phyloP scores from a whole-genome alignment of 108 stramenopile species.

The Skeletonema costatum region DNA sequence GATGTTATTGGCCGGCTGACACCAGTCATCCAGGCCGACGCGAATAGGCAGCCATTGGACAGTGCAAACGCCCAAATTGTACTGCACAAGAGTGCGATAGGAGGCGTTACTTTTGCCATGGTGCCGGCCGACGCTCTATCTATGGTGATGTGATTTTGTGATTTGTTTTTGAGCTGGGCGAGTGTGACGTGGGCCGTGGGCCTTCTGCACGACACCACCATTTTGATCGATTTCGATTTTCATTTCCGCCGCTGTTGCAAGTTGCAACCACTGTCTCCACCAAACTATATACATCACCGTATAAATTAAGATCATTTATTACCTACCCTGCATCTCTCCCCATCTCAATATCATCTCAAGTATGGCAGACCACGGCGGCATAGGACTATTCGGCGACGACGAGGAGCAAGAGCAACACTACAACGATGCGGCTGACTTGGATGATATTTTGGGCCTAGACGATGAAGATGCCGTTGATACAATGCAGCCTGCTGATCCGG shows the following conservation, averaged over 20 bases:
- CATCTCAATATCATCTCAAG: not conserved
- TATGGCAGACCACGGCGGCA: not conserved
- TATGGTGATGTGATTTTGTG: too few relatives aligned
- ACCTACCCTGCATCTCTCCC: too few relatives aligned
- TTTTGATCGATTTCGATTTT: too few relatives aligned
- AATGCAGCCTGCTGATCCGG: constrained; percentile 10
- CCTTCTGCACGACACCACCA: too few relatives aligned
- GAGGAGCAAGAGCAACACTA: constrained; percentile 50
- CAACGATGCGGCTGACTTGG: constrained; percentile 62
- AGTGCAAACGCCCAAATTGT: not conserved
- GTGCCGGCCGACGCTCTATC: too few relatives aligned
- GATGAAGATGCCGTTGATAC: constrained; percentile 25
- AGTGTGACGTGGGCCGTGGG: too few relatives aligned
- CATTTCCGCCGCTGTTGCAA: too few relatives aligned
- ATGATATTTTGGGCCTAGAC: constrained; percentile 63
- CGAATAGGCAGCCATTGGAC: not conserved
- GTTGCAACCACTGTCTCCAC: too few relatives aligned
- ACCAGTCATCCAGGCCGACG: not conserved
- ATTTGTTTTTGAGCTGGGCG: too few relatives aligned
- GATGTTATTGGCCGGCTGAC: not conserved
- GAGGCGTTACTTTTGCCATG: not conserved
- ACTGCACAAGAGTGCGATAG: not conserved
- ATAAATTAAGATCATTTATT: too few relatives aligned
- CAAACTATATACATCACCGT: too few relatives aligned
- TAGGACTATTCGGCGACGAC: constrained; percentile 52